Conservation (phyloP, 805 yeast species). For the Myxozyma mucilagina region DNA sequence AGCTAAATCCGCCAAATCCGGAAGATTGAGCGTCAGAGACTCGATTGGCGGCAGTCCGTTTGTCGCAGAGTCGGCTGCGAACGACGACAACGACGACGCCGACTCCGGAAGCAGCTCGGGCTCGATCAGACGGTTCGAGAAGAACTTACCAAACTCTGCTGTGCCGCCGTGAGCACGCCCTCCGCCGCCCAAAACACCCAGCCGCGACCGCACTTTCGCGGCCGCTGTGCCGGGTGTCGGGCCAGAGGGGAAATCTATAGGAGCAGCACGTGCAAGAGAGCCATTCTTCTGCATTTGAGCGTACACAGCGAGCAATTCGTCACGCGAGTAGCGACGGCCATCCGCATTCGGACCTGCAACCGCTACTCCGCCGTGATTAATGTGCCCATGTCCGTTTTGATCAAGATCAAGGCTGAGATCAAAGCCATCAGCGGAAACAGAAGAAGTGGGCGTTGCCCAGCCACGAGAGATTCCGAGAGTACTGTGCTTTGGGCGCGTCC, state of each 20-base stretch:
- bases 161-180: conserved; percentile 5
- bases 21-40: too few relatives aligned
- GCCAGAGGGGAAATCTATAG: conserved; percentile 7
- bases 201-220: conserved; percentile 6
- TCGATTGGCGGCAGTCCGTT: too few relatives aligned
- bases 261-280: neutral
- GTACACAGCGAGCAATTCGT: conserved; percentile 22
- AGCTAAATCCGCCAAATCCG: too few relatives aligned
- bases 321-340: conserved; percentile 24
- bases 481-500: too few relatives aligned
- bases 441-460: too few relatives aligned
- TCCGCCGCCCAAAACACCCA: conserved; percentile 2
- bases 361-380: too few relatives aligned
- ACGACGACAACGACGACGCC: too few relatives aligned
- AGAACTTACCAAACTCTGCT: conserved; percentile 15
- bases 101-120: conserved; percentile 9
- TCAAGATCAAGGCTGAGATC: too few relatives aligned
- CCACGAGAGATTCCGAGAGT: too few relatives aligned
- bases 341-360: conserved; percentile 5
- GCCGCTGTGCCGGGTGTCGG: conserved; percentile 6
- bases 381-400: too few relatives aligned
- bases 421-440: too few relatives aligned
- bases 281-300: conserved; percentile 16
- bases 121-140: conserved; percentile 1
- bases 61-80: conserved; percentile 4